These are phyloP conservation scores for Aspergillus coremiiformis DNA, from an alignment of 495 filamentous ascomycete genomes.

Conservation along the genomic window DNA sequence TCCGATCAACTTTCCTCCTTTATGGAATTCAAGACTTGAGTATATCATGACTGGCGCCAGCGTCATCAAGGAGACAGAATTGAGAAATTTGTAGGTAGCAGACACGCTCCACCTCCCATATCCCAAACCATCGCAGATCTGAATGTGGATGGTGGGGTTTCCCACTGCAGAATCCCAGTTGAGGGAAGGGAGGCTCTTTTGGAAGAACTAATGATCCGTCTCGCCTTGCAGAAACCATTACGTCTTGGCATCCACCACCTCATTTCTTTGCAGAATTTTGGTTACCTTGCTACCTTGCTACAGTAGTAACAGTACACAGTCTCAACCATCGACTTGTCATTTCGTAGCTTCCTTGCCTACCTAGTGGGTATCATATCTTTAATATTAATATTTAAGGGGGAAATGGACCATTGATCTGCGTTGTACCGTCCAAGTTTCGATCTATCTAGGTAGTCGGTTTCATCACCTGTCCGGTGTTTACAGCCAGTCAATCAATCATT, in stretches of 20 bases:
- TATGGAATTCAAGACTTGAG: not conserved
- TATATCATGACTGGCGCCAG: not conserved
- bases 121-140: not conserved
- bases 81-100: not conserved
- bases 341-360: not conserved
- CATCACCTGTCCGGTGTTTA: not conserved
- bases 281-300: too few species aligned
- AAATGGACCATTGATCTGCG: not conserved
- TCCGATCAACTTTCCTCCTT: not conserved
- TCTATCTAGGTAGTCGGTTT: not conserved
- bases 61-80: not conserved
- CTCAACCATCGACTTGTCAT: not conserved
- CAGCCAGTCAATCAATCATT: not conserved
- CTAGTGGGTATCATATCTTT: not conserved
- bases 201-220: not conserved
- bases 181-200: not conserved
- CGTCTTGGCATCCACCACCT: not conserved
- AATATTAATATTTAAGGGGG: not conserved
- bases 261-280: not conserved
- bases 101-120: not conserved
- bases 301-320: too few species aligned
- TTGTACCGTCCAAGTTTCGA: not conserved
- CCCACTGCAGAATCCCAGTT: too few species aligned
- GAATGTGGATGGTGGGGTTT: not conserved
- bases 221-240: not conserved